phyloP scores from a whole-genome alignment of 2,329 filamentous ascomycete species.

The Hypomyces perniciosus region DNA sequence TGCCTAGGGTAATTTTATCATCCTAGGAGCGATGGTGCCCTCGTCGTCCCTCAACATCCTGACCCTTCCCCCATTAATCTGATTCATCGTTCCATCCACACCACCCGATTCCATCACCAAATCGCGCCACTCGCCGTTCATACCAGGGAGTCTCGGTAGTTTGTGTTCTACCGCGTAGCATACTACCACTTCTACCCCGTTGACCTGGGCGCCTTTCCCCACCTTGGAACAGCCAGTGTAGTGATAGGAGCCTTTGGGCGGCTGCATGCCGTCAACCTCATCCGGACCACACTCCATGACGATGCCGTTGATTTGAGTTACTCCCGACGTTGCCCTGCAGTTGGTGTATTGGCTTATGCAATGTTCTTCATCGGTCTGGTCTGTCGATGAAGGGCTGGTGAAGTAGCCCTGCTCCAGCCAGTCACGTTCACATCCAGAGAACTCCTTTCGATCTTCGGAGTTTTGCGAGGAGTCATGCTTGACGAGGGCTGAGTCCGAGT shows the following conservation, averaged over 20 bases:
- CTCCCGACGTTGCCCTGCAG: conserved; percentile 1
- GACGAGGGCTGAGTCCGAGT: background rate
- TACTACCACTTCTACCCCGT: conserved; percentile 7
- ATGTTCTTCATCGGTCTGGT: background rate
- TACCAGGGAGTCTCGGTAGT: background rate
- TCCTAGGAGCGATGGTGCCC: background rate
- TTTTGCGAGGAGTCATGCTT: background rate
- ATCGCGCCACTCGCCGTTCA: conserved; percentile 1
- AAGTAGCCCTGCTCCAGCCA: background rate
- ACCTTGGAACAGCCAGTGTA: conserved; percentile 6
- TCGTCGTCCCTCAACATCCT: conserved; percentile 5
- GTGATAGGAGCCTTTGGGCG: background rate
- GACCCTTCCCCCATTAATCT: conserved; percentile 7
- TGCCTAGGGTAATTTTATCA: background rate
- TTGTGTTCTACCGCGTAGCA: background rate
- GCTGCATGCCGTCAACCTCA: background rate
- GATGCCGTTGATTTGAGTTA: conserved; percentile 9
- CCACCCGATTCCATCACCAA: background rate
- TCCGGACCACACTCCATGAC: conserved; percentile 2
- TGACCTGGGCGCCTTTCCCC: conserved; percentile 1
- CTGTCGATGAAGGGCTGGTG: conserved; percentile 1
- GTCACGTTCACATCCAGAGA: background rate
- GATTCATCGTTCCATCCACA: conserved; percentile 1
- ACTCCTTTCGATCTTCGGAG: background rate
- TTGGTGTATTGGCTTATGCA: background rate